These are phyloP conservation scores for Cucurbita moschata DNA, from an alignment of 306 rosid genomes.

Conservation along the genomic window DNA sequence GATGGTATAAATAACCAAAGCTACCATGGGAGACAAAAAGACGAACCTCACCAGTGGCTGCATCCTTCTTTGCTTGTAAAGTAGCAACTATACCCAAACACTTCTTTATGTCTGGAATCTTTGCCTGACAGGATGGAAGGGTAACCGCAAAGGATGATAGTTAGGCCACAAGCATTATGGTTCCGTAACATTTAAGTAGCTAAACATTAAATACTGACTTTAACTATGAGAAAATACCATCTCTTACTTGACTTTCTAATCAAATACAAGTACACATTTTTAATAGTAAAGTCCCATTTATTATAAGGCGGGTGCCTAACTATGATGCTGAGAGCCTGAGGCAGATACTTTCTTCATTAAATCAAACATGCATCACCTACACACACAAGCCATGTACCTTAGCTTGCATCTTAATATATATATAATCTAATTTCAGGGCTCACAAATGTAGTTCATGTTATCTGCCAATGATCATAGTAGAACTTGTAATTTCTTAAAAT, in stretches of 20 bases:
- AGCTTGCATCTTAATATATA: background rate
- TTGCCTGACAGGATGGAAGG: conserved; percentile 42
- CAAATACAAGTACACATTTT: background rate
- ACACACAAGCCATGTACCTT: background rate
- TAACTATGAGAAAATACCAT: background rate
- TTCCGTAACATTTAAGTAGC: background rate
- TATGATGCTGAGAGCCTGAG: background rate
- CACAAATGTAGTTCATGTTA: background rate
- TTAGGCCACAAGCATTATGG: background rate
- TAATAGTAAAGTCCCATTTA: background rate
- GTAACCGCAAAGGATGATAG: conserved; percentile 5
- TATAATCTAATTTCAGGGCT: background rate
- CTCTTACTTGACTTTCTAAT: background rate
- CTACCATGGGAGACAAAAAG: background rate
- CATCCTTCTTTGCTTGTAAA: conserved; percentile 73
- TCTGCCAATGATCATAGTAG: background rate
- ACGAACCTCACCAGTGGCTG: conserved; percentile 84
- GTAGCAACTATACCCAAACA: conserved; percentile 76
- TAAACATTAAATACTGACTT: background rate
- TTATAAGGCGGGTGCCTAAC: background rate
- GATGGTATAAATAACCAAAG: background rate
- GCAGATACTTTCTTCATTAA: background rate
- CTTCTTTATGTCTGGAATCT: conserved; percentile 90
- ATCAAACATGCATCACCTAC: background rate
- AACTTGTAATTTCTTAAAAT: background rate